phyloP scores from a whole-genome alignment of 2,329 filamentous ascomycete genomes.

The Arthrobotrys megalospora region DNA sequence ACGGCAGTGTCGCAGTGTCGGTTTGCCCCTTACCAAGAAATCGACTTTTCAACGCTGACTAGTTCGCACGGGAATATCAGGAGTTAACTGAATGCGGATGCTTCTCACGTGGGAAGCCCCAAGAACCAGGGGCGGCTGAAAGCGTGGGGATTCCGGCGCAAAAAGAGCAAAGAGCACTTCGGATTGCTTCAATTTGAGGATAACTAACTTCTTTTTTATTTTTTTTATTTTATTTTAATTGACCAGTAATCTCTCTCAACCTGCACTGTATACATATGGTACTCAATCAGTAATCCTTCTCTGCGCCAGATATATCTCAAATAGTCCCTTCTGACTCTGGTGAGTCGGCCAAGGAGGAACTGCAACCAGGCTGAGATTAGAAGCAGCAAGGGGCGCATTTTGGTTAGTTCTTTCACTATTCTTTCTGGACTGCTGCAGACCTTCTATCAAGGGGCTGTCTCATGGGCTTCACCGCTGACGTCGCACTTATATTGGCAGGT shows the following conservation, averaged over 20 bases:
- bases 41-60: background rate
- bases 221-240: too few relatives aligned
- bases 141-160: background rate
- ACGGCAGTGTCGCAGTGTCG: slow-evolving; percentile 28
- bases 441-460: slow-evolving; percentile 25
- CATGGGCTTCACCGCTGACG: slow-evolving; percentile 16
- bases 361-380: slow-evolving; percentile 21
- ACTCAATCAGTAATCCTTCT: too few relatives aligned
- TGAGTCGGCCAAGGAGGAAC: slow-evolving; percentile 14
- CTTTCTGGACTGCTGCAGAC: background rate
- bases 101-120: slow-evolving; percentile 22
- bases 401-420: background rate
- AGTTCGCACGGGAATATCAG: background rate
- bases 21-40: background rate
- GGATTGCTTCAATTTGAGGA: background rate
- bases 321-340: background rate
- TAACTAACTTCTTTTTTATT: background rate
- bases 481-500: slow-evolving; percentile 29
- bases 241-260: too few relatives aligned
- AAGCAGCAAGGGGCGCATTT: slow-evolving; percentile 25
- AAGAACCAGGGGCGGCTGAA: background rate
- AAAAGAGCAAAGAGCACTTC: background rate
- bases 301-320: background rate
- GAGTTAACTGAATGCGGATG: slow-evolving; percentile 16
- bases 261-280: too few relatives aligned